Percentiles rank a stretch among this genome's conserved stretches.
Conservation (phyloP, 2,329 filamentous ascomycete genomes). For the Fusarium tricinctum region DNA sequence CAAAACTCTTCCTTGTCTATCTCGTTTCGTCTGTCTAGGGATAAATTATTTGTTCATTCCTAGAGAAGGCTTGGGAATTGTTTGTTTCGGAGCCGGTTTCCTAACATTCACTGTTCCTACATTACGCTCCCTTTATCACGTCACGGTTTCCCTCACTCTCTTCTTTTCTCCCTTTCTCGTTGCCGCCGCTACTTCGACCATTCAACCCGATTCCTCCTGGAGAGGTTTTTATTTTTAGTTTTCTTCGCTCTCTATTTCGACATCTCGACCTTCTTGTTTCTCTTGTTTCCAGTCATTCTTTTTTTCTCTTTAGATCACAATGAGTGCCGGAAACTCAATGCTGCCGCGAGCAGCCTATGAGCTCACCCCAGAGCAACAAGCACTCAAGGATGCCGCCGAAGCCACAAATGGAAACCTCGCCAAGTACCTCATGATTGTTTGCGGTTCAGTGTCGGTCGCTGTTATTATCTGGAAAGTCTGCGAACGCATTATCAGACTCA, state of each 20-base stretch:
- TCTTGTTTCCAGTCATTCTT: slow-evolving; percentile 7
- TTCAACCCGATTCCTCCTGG: slow-evolving; percentile 36
- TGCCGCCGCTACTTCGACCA: slow-evolving; percentile 10
- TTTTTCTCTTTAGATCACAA: slow-evolving; percentile 22
- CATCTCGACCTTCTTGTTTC: slow-evolving; percentile 22
- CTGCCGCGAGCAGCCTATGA: slow-evolving; percentile 29
- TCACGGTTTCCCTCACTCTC: slow-evolving; percentile 5
- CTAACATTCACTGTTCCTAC: slow-evolving; percentile 26
- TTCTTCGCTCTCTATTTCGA: slow-evolving; percentile 6
- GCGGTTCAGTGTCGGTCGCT: slow-evolving; percentile 72
- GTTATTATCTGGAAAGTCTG: slow-evolving; percentile 77
- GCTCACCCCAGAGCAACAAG: slow-evolving; percentile 39
- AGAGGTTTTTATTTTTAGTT: slow-evolving; percentile 32
- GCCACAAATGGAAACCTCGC: slow-evolving; percentile 65
- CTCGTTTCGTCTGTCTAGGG: slow-evolving; percentile 32
- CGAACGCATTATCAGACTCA: slow-evolving; percentile 73
- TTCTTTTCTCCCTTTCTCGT: slow-evolving; percentile 27
- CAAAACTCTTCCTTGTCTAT: slow-evolving; percentile 30
- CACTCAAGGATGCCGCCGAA: slow-evolving; percentile 30
- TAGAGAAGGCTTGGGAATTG: slow-evolving; percentile 41
- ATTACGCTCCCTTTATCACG: slow-evolving; percentile 35
- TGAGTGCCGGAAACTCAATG: slow-evolving; percentile 47
- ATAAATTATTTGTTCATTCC: slow-evolving; percentile 33
- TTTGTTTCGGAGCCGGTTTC: slow-evolving; percentile 45
- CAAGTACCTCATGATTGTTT: slow-evolving; percentile 73